Evolutionary conservation across 2,329 filamentous ascomycete species (phyloP).

Genomic region (Aspergillus japonicus): DNA sequence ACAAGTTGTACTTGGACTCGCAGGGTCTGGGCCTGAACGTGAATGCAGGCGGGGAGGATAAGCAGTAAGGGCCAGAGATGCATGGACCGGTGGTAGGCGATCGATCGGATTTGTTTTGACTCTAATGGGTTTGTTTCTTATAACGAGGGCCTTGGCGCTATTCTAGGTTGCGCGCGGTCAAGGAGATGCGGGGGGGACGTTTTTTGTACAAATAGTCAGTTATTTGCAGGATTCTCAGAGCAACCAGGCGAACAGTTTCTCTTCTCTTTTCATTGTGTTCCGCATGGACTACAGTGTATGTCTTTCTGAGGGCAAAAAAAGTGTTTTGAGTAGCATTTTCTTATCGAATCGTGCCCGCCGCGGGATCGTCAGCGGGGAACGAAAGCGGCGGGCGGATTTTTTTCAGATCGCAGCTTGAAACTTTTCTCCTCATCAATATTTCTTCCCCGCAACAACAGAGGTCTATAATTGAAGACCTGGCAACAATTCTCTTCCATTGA

Average conservation of each 20-base stretch:
- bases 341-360: not conserved
- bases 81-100: not conserved
- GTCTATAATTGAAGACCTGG: not conserved
- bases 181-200: conserved; percentile 21
- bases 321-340: too few species aligned
- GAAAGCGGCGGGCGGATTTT: conserved; percentile 31
- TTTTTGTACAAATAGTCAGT: conserved; percentile 38
- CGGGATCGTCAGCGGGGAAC: conserved; percentile 22
- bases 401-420: conserved; percentile 20
- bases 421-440: not conserved
- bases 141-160: conserved; percentile 10
- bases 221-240: conserved; percentile 29
- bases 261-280: conserved; percentile 27
- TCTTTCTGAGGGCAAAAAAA: not conserved
- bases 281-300: not conserved
- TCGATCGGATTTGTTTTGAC: not conserved
- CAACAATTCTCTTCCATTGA: not conserved
- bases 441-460: not conserved
- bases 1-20: conserved; percentile 90
- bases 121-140: not conserved
- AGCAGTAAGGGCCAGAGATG: not conserved
- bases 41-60: conserved; percentile 36
- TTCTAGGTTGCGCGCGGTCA: not conserved
- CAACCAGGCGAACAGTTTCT: conserved; percentile 32
- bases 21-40: conserved; percentile 92